Percentiles rank a stretch among this genome's conserved stretches.
These are phyloP conservation scores for Amauroascus verrucosus DNA, from an alignment of 2,329 filamentous ascomycete genomes.

Conservation along the genomic window DNA sequence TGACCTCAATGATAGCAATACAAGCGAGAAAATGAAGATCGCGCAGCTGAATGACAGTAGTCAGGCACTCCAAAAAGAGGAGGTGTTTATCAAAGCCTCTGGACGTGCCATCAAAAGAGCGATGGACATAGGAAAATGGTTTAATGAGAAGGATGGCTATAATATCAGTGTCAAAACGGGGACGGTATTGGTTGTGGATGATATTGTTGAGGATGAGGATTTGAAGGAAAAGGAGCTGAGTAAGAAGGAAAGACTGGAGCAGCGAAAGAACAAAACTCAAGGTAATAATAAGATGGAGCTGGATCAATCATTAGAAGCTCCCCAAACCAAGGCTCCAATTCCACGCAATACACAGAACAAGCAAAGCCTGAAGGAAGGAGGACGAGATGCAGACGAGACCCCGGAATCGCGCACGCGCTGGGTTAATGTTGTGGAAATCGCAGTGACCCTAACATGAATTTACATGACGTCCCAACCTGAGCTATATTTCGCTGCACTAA, in stretches of 20 bases:
- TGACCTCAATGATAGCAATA: conserved; percentile 26
- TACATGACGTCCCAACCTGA: no score
- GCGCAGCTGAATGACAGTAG: conserved; percentile 26
- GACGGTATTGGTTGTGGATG: conserved; percentile 49
- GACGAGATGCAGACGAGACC: conserved; percentile 25
- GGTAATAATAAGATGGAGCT: conserved; percentile 15
- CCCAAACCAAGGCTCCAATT: background rate
- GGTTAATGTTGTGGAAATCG: conserved; percentile 40
- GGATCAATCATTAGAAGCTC: conserved; percentile 12
- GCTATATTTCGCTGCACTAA: no score
- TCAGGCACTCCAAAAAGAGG: conserved; percentile 35
- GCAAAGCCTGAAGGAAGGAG: conserved; percentile 22
- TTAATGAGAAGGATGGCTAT: conserved; percentile 45
- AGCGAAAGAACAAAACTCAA: conserved; percentile 15
- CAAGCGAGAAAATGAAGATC: conserved; percentile 26
- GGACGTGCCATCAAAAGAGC: conserved; percentile 50
- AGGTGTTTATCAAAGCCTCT: conserved; percentile 49
- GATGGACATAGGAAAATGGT: conserved; percentile 46
- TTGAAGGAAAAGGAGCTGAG: conserved; percentile 22
- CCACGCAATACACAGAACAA: conserved; percentile 4
- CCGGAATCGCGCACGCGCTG: conserved; percentile 38
- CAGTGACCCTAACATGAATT: conserved; percentile 33
- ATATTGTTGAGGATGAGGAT: conserved; percentile 41
- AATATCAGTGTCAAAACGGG: conserved; percentile 45
- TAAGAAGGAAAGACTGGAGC: conserved; percentile 18